Conservation (phyloP, 2,329 filamentous ascomycete genomes). For the Juglanconis sp. region DNA sequence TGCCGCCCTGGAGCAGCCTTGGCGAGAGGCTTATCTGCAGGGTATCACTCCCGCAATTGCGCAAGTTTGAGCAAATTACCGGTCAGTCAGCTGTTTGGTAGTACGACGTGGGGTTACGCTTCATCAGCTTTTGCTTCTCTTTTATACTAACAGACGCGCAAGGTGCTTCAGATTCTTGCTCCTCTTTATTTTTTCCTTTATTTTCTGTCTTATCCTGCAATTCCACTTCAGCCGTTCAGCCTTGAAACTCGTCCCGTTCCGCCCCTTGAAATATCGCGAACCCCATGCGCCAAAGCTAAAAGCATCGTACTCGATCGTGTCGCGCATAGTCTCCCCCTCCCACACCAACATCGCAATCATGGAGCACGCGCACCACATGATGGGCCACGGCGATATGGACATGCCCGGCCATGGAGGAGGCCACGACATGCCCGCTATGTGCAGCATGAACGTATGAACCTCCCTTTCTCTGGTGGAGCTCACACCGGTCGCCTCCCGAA, state of each 20-base stretch:
- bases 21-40: too few relatives aligned
- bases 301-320: not conserved
- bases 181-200: too few relatives aligned
- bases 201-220: not conserved
- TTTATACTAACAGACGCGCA: too few relatives aligned
- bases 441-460: conserved; percentile 81
- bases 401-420: conserved; percentile 47
- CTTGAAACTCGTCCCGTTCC: not conserved
- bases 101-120: too few relatives aligned
- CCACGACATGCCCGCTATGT: conserved; percentile 62
- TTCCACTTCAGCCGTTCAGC: too few relatives aligned
- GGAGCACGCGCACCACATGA: conserved; percentile 49
- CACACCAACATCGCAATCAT: conserved; percentile 33
- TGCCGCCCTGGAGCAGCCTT: too few relatives aligned
- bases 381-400: conserved; percentile 32
- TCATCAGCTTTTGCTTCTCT: too few relatives aligned
- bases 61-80: too few relatives aligned
- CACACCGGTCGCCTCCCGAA: not conserved
- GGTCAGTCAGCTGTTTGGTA: too few relatives aligned
- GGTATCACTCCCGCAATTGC: too few relatives aligned
- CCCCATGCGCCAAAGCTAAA: not conserved
- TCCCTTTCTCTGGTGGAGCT: not conserved
- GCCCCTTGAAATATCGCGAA: not conserved
- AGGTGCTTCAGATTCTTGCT: too few relatives aligned
- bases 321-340: not conserved